A percentile compares a stretch with the other conserved stretches of the same genome.
phyloP scores from a whole-genome alignment of 768 basidiomycete genomes.

The Crepidotus variabilis region DNA sequence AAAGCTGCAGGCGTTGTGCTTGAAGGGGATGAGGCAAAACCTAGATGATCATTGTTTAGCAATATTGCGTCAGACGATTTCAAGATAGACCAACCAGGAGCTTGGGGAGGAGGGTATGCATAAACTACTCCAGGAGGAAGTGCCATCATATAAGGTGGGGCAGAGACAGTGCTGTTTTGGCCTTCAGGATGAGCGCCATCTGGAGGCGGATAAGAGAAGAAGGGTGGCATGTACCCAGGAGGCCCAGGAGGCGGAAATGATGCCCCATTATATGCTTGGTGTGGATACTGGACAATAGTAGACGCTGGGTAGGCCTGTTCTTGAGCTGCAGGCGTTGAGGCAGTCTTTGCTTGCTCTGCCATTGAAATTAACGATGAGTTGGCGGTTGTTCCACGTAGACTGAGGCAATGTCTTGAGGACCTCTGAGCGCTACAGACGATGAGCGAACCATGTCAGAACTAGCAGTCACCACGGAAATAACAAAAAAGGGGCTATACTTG shows the following conservation, averaged over 20 bases:
- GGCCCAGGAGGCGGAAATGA: constrained; percentile 29
- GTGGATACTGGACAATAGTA: constrained; percentile 26
- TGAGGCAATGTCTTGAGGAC: no score
- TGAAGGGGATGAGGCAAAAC: constrained; percentile 10
- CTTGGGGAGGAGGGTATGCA: constrained; percentile 36
- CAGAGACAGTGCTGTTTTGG: constrained; percentile 21
- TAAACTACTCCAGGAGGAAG: constrained; percentile 42
- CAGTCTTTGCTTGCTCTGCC: constrained; percentile 30
- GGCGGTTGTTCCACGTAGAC: not conserved
- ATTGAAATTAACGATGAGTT: constrained; percentile 15
- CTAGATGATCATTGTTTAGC: constrained; percentile 15
- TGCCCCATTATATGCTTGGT: constrained; percentile 27
- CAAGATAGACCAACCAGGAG: constrained; percentile 26
- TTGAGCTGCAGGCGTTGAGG: constrained; percentile 20
- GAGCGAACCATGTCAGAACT: not conserved
- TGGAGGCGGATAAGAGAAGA: constrained; percentile 38
- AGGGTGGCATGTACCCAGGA: constrained; percentile 34
- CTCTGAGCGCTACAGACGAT: not conserved
- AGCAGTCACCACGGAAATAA: constrained; percentile 4
- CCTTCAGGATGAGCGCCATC: constrained; percentile 34
- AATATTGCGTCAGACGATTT: not conserved
- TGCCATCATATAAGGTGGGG: constrained; percentile 36
- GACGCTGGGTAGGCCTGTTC: constrained; percentile 32
- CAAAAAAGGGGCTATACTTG: constrained; percentile 7
- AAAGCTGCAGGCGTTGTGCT: constrained; percentile 20